These are phyloP conservation scores for Cornus controversa DNA, from an alignment of 148 eudicot species.

Conservation along the genomic window DNA sequence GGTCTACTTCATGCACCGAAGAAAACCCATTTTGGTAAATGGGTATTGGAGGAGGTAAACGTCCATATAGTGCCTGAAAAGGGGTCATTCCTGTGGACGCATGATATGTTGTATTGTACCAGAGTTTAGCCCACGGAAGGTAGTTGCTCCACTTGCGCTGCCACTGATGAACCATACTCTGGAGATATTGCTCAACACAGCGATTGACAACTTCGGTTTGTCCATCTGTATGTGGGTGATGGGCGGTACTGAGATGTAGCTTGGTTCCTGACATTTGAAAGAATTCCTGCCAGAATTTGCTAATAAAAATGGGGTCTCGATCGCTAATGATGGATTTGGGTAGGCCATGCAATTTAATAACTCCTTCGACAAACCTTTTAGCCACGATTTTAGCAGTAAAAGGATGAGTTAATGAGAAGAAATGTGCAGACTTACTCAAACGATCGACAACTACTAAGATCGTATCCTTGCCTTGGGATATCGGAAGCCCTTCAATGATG, in stretches of 20 bases:
- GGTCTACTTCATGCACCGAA: neutral
- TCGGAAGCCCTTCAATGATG: neutral
- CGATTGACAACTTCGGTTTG: no score
- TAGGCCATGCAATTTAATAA: no score
- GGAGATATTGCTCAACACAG: neutral
- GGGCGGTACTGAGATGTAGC: no score
- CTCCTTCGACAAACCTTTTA: neutral
- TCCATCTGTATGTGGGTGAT: no score
- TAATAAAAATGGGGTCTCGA: neutral
- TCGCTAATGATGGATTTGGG: neutral
- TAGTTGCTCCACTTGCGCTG: neutral
- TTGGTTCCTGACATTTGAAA: no score
- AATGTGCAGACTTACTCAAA: constrained; percentile 1
- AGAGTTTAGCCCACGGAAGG: neutral
- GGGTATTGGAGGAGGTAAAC: neutral
- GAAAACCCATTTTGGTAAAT: neutral
- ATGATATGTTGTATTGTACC: constrained; percentile 4
- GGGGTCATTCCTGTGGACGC: no score
- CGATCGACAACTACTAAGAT: neutral
- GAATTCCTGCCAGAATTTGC: constrained; percentile 6
- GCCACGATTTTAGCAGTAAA: neutral
- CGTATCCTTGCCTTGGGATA: neutral
- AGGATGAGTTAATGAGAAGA: neutral
- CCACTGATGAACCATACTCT: neutral
- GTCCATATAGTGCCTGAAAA: constrained; percentile 3